phyloP scores from a whole-genome alignment of 208 protist genomes.

The Crithidia bombi region DNA sequence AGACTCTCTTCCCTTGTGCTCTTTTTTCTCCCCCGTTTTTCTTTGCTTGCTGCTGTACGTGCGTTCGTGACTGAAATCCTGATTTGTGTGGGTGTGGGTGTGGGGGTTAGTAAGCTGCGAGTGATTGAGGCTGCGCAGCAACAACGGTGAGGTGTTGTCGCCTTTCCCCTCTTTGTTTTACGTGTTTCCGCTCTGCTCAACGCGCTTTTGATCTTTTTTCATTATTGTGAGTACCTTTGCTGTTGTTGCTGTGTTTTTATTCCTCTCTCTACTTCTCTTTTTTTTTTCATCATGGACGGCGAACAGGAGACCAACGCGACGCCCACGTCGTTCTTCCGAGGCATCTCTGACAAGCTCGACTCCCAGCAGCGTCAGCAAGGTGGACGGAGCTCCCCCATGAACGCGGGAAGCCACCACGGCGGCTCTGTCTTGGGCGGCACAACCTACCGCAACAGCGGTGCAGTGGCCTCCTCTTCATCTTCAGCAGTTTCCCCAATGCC shows the following conservation, averaged over 20 bases:
- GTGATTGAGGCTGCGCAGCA: neutral
- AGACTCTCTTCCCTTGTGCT: too few species aligned
- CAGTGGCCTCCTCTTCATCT: constrained; percentile 20
- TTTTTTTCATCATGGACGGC: constrained; percentile 26
- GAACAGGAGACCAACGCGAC: constrained; percentile 34
- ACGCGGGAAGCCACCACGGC: neutral
- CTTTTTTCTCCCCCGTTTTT: too few species aligned
- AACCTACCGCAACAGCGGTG: constrained; percentile 1
- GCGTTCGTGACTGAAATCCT: too few species aligned
- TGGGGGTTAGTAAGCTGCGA: too few species aligned
- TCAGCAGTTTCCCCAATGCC: constrained; percentile 7
- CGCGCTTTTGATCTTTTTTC: neutral
- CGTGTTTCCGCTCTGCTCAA: neutral
- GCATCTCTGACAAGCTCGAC: constrained; percentile 55
- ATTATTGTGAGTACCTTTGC: constrained; percentile 1
- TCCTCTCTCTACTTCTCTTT: constrained; percentile 12
- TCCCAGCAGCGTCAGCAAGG: constrained; percentile 26
- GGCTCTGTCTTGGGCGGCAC: neutral
- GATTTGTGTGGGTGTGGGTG: too few species aligned
- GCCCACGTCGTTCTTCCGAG: constrained; percentile 57
- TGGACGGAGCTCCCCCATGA: neutral
- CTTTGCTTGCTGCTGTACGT: too few species aligned
- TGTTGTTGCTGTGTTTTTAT: constrained; percentile 22
- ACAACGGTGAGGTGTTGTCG: neutral
- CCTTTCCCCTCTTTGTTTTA: neutral